phyloP scores from a whole-genome alignment of 1,284 basidiomycete species.

The Hemileia vastatrix region DNA sequence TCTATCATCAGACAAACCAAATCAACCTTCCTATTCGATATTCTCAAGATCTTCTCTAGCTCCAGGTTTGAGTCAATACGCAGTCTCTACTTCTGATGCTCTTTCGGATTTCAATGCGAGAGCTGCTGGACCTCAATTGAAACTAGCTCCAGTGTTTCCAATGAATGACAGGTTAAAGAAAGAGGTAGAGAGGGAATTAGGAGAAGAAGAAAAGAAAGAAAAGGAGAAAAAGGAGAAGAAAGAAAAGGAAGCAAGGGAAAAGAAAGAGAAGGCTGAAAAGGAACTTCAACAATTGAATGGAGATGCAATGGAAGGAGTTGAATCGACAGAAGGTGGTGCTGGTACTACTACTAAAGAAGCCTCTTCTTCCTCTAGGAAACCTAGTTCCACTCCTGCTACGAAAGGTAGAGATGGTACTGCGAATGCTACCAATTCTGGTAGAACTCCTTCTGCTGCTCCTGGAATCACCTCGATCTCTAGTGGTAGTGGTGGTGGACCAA shows the following conservation, averaged over 20 bases:
- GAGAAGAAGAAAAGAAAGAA: conserved; percentile 41
- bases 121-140: conserved; percentile 51
- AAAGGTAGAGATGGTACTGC: too few species aligned
- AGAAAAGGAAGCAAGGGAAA: conserved; percentile 23
- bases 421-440: background rate
- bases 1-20: conserved; percentile 30
- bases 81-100: conserved; percentile 35
- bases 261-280: conserved; percentile 19
- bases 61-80: conserved; percentile 27
- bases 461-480: background rate
- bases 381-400: background rate
- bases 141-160: conserved; percentile 69
- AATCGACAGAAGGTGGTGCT: conserved; percentile 5
- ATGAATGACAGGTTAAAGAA: conserved; percentile 64
- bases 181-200: conserved; percentile 63
- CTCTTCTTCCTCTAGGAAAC: background rate
- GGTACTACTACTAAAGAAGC: background rate
- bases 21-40: conserved; percentile 18
- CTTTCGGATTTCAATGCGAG: conserved; percentile 38
- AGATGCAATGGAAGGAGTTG: too few species aligned
- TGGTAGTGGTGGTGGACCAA: background rate
- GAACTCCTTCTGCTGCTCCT: conserved; percentile 1
- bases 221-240: too few species aligned
- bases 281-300: conserved; percentile 10
- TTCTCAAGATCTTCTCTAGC: conserved; percentile 26